Evolutionary conservation across 1,139 yeast genomes (phyloP).

Genomic region (Debaryomyces coudertii): DNA sequence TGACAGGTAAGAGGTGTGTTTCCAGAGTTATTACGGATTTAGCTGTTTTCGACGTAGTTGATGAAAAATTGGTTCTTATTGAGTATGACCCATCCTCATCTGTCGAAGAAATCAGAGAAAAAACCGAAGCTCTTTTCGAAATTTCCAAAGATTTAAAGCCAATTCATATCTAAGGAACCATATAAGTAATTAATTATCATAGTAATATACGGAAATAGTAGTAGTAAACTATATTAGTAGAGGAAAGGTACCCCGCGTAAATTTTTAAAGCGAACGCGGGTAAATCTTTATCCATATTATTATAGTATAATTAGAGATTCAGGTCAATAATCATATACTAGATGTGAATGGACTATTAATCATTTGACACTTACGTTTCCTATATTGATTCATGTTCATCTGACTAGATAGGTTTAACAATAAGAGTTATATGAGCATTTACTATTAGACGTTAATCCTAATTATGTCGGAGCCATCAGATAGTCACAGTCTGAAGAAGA

Average conservation of each 20-base stretch:
- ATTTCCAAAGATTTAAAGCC: slow-evolving; percentile 25
- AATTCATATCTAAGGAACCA: not conserved
- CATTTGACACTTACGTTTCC: not conserved
- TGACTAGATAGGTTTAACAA: not conserved
- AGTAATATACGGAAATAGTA: not conserved
- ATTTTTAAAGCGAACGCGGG: not conserved
- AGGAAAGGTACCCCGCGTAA: slow-evolving; percentile 6
- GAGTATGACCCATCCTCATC: slow-evolving; percentile 24
- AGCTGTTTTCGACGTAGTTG: slow-evolving; percentile 51
- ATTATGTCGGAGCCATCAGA: slow-evolving; percentile 7
- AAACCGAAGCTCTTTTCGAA: slow-evolving; percentile 46
- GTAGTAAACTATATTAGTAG: not conserved
- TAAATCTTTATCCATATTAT: slow-evolving; percentile 6
- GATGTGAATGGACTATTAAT: not conserved
- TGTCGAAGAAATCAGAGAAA: slow-evolving; percentile 40
- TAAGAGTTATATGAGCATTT: not conserved
- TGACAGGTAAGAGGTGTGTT: slow-evolving; percentile 51
- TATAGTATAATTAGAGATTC: slow-evolving; percentile 1
- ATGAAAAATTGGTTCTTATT: slow-evolving; percentile 37
- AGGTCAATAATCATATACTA: not conserved
- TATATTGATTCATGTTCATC: not conserved
- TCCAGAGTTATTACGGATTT: slow-evolving; percentile 50
- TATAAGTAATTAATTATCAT: not conserved
- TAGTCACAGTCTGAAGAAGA: slow-evolving; percentile 13
- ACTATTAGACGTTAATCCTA: not conserved